Base-by-base conservation (phyloP, 208 protist species). In the Acanthamoeba sp. region DNA sequence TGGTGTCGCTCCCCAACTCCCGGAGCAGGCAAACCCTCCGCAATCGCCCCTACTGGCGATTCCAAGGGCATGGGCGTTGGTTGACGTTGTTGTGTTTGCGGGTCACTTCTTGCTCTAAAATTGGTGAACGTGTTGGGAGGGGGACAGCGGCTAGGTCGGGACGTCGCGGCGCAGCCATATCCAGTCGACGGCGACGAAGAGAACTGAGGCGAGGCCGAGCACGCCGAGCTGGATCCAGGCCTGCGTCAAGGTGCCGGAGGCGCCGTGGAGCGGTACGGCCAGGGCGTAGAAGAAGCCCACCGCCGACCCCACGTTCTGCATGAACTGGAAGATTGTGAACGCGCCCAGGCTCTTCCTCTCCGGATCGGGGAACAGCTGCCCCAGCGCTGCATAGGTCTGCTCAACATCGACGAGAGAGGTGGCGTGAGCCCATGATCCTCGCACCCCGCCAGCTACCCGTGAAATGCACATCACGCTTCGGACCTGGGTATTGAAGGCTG, bases 261-360 rank as follows among this genome's bases (percentile, higher is more conserved):
- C 34, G 40, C 93, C 93, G 62, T 94, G 93, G 18, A 94, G 34
- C 34, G 93, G 93, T 20, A 94, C 18, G 12, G 38, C 78, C 14
- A 91, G n/a, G 0, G 78, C 45, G 24, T 87, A 93, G 73, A 90
- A 92, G 87, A 90, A 95, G 16, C 84, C 94, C 69, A 82, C 50
- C 9, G 87, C 87, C 12, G 87, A 92, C 7, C 84, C 94, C 36
- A 95, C 29, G 55, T 91, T 93, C 50, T 95, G 94, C 24, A 87
- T n/a, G 24, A 95, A 80, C 87, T 93, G 84, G 62, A 88, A 95
- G 50, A 92, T 59, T 10, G 73, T 73, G 62, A 95, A 95, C 0
- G 94, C 64, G 5, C 48, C 32, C 9, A 88, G 73, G 42, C 73
- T 84, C 73, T 84, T 84, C 40, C 42, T 45, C 40, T 84, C 73